A percentile compares a stretch with the other conserved stretches of the same genome.
Evolutionary conservation across 2,329 filamentous ascomycete genomes (phyloP).

Genomic region (Mollisiaceae sp.): DNA sequence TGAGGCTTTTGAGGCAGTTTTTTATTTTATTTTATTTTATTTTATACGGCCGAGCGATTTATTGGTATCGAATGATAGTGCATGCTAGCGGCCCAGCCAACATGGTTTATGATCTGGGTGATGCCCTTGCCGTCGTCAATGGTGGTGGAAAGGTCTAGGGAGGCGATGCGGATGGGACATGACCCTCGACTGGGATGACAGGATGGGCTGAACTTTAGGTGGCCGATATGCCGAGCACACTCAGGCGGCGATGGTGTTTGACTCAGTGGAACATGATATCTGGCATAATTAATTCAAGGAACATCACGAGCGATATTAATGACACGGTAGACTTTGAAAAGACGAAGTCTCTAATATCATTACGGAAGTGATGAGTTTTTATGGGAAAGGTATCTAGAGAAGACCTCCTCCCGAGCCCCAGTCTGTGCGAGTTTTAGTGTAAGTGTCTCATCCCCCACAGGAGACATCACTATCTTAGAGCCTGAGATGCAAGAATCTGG

Average conservation of each 20-base stretch:
- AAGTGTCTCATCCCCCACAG: too few relatives aligned
- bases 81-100: slow-evolving; percentile 64
- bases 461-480: too few relatives aligned
- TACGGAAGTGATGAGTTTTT: not conserved
- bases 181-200: slow-evolving; percentile 62
- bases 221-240: not conserved
- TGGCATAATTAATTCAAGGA: too few relatives aligned
- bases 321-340: not conserved
- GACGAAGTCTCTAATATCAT: not conserved
- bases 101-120: slow-evolving; percentile 63
- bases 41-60: too few relatives aligned
- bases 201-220: slow-evolving; percentile 38
- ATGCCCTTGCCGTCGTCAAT: slow-evolving; percentile 59
- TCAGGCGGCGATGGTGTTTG: not conserved
- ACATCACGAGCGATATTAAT: too few relatives aligned
- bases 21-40: too few relatives aligned
- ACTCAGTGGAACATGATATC: too few relatives aligned
- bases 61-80: slow-evolving; percentile 59
- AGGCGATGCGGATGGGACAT: slow-evolving; percentile 62
- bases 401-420: too few relatives aligned
- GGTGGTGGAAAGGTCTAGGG: slow-evolving; percentile 59
- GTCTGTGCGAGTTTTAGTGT: too few relatives aligned
- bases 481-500: too few relatives aligned
- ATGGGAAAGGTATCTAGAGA: not conserved
- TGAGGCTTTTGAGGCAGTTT: too few relatives aligned